Base-by-base conservation (phyloP, 2,329 filamentous ascomycete genomes). In the Colletotrichum chrysophilum region DNA sequence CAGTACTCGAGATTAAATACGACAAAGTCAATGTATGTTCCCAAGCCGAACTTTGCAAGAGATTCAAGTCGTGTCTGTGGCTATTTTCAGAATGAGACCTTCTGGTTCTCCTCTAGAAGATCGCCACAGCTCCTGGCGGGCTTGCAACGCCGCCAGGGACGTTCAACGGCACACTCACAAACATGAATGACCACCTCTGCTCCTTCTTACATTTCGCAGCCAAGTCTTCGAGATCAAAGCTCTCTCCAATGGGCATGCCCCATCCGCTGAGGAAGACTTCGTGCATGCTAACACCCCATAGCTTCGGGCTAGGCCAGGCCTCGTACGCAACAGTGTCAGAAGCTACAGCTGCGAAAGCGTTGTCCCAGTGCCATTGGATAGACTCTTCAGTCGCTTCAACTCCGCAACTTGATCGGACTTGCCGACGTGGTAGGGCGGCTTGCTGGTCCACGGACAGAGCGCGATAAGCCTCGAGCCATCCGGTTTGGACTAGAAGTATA, bases 141-240 rank as follows among this genome's bases (percentile, higher is more conserved):
- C 85, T 87, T 24, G 84, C 85, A 3, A 88, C 84, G 8, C 85
- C 86, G 1, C 87, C 87, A 32, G 85, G 85, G 74, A 88, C 86
- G 67, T 89, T 89, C 43, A 89, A 80, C 2, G 88, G 88, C 64
- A 86, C 82, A 24, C 86, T 88, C 2, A 85, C 84, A 24, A 91
- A 80, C 75, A 91, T 90, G 75, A 91, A 91, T 0, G 82, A 83
- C 85, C 87, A 89, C 16, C 87, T 80, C 14, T 84, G 85, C 7
- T 86, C 84, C 75, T 88, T 85, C 75, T 90, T 90, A 82, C 92
- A 92, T 3, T 84, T 88, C 85, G 88, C 80, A 14, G 81, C 81
- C 61, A 85, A 75, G 26, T 72, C 79, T 69, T 84, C 82, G 28
- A 84, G 70, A 48, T 85, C 82, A 34, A 84, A 84, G 1, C 83